Conservation (phyloP, 495 filamentous ascomycete genomes). For the Xylaria venustula region DNA sequence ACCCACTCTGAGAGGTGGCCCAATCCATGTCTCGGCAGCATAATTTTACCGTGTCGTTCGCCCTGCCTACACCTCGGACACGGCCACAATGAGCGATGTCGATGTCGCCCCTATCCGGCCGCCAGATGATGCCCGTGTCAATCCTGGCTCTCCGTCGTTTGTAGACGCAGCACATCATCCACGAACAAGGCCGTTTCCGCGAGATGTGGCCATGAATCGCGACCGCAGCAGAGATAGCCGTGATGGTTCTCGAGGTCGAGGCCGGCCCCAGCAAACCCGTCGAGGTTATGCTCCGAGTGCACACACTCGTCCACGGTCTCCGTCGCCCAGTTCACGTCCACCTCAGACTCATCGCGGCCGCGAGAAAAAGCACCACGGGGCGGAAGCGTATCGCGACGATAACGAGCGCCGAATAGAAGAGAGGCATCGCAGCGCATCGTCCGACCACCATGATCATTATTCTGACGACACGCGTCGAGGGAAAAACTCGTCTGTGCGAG, state of each 20-base stretch:
- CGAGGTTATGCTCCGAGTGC: slow-evolving; percentile 21
- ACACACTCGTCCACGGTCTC: slow-evolving; percentile 23
- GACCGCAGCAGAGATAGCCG: slow-evolving; percentile 23
- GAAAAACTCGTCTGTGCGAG: slow-evolving; percentile 19
- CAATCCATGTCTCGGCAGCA: slow-evolving; percentile 31
- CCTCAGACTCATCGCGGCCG: slow-evolving; percentile 17
- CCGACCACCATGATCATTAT: slow-evolving; percentile 15
- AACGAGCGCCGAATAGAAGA: slow-evolving; percentile 21
- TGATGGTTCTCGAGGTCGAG: slow-evolving; percentile 29
- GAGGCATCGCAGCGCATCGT: slow-evolving; percentile 25
- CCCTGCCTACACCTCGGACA: slow-evolving; percentile 11
- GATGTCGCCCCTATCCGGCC: slow-evolving; percentile 25
- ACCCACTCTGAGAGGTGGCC: slow-evolving; percentile 27
- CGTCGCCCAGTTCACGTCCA: slow-evolving; percentile 23
- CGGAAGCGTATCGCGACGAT: slow-evolving; percentile 17
- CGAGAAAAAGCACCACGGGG: slow-evolving; percentile 18
- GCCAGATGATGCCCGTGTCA: slow-evolving; percentile 20
- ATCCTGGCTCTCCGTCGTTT: slow-evolving; percentile 17
- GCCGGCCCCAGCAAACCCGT: slow-evolving; percentile 20
- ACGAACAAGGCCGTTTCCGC: slow-evolving; percentile 15
- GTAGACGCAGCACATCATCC: slow-evolving; percentile 19
- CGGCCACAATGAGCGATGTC: slow-evolving; percentile 28
- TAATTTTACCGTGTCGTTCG: slow-evolving; percentile 27
- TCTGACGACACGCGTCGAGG: slow-evolving; percentile 20
- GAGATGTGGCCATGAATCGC: slow-evolving; percentile 32